Percentiles rank a stretch among this genome's conserved stretches.
These are phyloP conservation scores for Globisporangium splendens DNA, from an alignment of 352 stramenopile genomes.

Conservation along the genomic window DNA sequence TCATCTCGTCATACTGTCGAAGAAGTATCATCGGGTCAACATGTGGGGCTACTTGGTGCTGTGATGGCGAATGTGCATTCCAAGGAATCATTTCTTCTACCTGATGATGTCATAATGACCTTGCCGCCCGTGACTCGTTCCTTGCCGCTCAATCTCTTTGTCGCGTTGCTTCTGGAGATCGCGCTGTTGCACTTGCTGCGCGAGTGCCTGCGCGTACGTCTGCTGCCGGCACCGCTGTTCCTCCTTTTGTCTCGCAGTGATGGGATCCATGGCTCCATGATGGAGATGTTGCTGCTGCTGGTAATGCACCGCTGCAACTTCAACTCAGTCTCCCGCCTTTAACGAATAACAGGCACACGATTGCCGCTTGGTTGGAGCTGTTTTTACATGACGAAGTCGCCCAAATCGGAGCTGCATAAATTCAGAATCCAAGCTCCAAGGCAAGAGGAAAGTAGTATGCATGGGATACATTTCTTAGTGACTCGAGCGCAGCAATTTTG, in stretches of 20 bases:
- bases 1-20: constrained; percentile 56
- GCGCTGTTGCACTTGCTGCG: constrained; percentile 51
- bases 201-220: constrained; percentile 51
- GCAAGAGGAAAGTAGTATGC: too few species aligned
- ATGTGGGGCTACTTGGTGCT: neutral
- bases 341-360: too few species aligned
- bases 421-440: too few species aligned
- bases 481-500: too few species aligned
- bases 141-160: constrained; percentile 25
- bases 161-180: constrained; percentile 47
- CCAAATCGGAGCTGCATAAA: too few species aligned
- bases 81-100: too few species aligned
- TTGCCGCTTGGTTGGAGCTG: too few species aligned
- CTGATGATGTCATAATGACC: neutral
- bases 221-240: constrained; percentile 52
- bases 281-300: constrained; percentile 19
- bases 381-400: too few species aligned
- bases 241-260: constrained; percentile 30
- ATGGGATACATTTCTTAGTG: too few species aligned
- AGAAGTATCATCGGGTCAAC: constrained; percentile 23
- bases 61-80: neutral
- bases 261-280: constrained; percentile 7
- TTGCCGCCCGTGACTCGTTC: constrained; percentile 4
- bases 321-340: too few species aligned
- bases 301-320: constrained; percentile 5